These are phyloP conservation scores for Pythium aristosporum DNA, from an alignment of 352 stramenopile genomes.

Conservation along the genomic window DNA sequence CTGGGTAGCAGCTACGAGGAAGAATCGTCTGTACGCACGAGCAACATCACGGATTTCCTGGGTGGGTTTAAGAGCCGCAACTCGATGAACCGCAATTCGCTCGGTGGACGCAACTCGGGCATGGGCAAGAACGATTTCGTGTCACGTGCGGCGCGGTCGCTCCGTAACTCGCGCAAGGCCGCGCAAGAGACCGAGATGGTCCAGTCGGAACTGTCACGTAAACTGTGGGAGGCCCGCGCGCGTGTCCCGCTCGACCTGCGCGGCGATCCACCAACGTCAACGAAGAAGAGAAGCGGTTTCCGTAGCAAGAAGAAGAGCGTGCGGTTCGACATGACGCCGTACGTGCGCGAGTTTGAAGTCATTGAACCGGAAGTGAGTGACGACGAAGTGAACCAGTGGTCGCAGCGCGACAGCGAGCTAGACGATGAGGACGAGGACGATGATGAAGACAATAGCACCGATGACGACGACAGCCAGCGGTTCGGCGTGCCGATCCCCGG, in stretches of 20 bases:
- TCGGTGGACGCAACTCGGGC: constrained; percentile 23
- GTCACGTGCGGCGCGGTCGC: constrained; percentile 27
- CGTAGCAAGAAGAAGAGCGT: constrained; percentile 22
- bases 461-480: constrained; percentile 9
- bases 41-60: constrained; percentile 36
- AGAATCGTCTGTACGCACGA: constrained; percentile 20
- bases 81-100: constrained; percentile 27
- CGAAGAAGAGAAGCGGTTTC: constrained; percentile 26
- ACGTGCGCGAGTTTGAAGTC: constrained; percentile 37
- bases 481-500: constrained; percentile 25
- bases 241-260: constrained; percentile 31
- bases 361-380: constrained; percentile 24
- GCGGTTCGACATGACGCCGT: constrained; percentile 30
- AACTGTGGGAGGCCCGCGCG: constrained; percentile 31
- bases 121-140: constrained; percentile 28
- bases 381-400: constrained; percentile 28
- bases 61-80: constrained; percentile 33
- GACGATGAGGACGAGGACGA: constrained; percentile 27
- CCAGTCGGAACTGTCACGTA: constrained; percentile 28
- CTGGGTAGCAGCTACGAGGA: constrained; percentile 27
- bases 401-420: constrained; percentile 29
- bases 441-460: constrained; percentile 9
- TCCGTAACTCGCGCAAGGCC: constrained; percentile 30
- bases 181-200: constrained; percentile 22
- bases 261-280: constrained; percentile 15